Base-by-base conservation (phyloP, 805 yeast genomes). In the Saccharomycopsis sp. region DNA sequence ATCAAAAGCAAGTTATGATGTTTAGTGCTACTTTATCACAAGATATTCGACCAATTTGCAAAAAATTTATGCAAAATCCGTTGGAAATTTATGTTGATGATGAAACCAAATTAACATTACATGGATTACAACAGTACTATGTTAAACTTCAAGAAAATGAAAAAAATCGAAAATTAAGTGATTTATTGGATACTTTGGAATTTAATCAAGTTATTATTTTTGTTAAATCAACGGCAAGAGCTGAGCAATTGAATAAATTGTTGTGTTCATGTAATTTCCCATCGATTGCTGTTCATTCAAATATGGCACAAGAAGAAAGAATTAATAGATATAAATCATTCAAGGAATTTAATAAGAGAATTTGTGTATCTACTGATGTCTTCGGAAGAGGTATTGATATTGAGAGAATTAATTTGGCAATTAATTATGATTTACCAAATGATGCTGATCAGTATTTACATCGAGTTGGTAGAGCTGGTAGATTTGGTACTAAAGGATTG, bases 381-480 rank as follows among this genome's bases (percentile, higher is more conserved):
- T 90, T 90, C 55, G 98, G 98, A 63, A 88, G 98, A 77, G 98
- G 98, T 74, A 93, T 90, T 60, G 98, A 90, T 77, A 90, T 90
- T 56, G 98, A 90, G 76, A 87, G 98, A 72, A 90, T 90, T 70
- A 90, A 90, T 71, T 71, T 90, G 65, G 98, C 98, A 51, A 88
- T 90, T 74, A 93, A 90, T 75, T 90, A 90, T 68, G 98, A 90
- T 69, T 72, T 90, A 73, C 96, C 98, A 57, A 73, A 68, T 54
- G 97, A 89, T 71, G 96, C 97, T 53, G 97, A 90, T 68, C 97
- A 93, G 69, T 90, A 93, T 70, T 78, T 90, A 64, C 98, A 90
- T 74, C 87, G 98, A 74, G 98, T 90, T 53, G 98, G 98, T 63
- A 88, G 98, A 79, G 98, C 98, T 56, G 98, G 98, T 71, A 89